A percentile compares a stretch with the other conserved stretches of the same genome.
These are phyloP conservation scores for Neopestalotiopsis rosae DNA, from an alignment of 2,329 filamentous ascomycete species.

Conservation along the genomic window DNA sequence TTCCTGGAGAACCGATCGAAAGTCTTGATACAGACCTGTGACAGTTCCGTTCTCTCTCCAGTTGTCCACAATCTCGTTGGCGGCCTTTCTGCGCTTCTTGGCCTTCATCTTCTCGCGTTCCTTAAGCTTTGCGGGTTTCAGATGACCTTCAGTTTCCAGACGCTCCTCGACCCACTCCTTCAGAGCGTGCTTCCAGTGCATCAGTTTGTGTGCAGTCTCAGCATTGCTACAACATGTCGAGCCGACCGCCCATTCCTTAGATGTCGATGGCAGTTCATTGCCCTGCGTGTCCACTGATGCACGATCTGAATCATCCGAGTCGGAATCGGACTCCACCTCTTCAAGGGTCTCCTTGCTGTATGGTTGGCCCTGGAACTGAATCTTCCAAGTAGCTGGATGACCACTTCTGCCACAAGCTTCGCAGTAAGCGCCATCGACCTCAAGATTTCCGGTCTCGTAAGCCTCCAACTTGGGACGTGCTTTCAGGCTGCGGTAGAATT, in stretches of 20 bases:
- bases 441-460: constrained; percentile 44
- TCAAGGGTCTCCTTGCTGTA: constrained; percentile 72
- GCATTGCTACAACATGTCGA: constrained; percentile 56
- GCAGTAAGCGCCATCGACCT: constrained; percentile 56
- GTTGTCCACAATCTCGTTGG: constrained; percentile 65
- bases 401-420: constrained; percentile 73
- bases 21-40: constrained; percentile 66
- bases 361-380: constrained; percentile 68
- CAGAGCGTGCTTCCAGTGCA: constrained; percentile 79
- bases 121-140: constrained; percentile 61
- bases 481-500: constrained; percentile 70
- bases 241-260: constrained; percentile 48
- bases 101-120: constrained; percentile 66
- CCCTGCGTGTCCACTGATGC: constrained; percentile 45
- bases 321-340: constrained; percentile 55
- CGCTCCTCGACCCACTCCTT: constrained; percentile 72
- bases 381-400: constrained; percentile 69
- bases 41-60: constrained; percentile 68
- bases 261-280: constrained; percentile 39
- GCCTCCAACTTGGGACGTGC: constrained; percentile 67
- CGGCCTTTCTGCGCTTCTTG: constrained; percentile 63
- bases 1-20: constrained; percentile 65
- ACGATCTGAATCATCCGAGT: constrained; percentile 37
- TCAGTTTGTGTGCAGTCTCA: constrained; percentile 71
- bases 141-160: constrained; percentile 62